Conservation (phyloP, 73 alveolate genomes). For the Paramecium primaurelia region DNA sequence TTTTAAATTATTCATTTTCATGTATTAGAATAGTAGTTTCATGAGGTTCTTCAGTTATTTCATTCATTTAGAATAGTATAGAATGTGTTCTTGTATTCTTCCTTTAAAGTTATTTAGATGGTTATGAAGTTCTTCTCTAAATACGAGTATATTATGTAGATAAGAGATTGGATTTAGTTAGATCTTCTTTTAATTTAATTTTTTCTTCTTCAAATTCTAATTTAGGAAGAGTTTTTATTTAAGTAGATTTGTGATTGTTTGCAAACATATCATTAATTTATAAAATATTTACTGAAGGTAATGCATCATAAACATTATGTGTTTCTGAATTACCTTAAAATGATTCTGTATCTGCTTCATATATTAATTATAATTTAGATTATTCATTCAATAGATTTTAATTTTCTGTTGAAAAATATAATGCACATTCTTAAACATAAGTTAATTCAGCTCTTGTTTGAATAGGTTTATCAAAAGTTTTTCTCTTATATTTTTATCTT, state of each 20-base stretch:
- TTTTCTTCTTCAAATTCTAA: not conserved
- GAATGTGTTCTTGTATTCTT: not conserved
- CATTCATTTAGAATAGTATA: not conserved
- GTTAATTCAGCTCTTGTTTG: not conserved
- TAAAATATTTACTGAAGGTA: not conserved
- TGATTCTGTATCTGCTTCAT: not conserved
- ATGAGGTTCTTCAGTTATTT: not conserved
- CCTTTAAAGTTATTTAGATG: not conserved
- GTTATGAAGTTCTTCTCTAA: not conserved
- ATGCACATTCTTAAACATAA: not conserved
- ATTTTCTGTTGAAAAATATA: not conserved
- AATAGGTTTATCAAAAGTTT: not conserved
- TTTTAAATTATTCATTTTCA: not conserved
- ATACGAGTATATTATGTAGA: not conserved
- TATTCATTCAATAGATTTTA: not conserved
- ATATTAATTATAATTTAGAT: not conserved
- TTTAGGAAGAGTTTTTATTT: not conserved
- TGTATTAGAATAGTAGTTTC: not conserved
- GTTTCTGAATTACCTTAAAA: not conserved
- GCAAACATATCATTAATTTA: not conserved
- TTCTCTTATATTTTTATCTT: not conserved
- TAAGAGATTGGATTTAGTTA: not conserved
- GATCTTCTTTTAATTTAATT: not conserved
- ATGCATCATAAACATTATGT: not conserved
- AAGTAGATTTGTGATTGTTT: not conserved